Evolutionary conservation across 805 yeast genomes (phyloP), one percentile per base, ranked within the genome.

Genomic region (Cyberlindnera euphorbiiphila): DNA sequence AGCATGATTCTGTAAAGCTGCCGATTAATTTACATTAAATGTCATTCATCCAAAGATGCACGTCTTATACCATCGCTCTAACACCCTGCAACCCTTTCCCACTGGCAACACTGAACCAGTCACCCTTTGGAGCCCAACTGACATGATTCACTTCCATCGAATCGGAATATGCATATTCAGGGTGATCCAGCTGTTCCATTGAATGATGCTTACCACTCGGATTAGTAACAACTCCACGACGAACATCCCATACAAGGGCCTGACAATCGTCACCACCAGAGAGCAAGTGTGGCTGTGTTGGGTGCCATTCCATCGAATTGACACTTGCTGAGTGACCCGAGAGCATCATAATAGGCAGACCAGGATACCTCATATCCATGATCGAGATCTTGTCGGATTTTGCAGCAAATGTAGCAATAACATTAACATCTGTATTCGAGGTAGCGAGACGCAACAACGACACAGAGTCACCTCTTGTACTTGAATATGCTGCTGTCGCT

Each of bases 361-460:
- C 95, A 0, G 97, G 96, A 57, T 81, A 78, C 43, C 98, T 70
- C 67, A 89, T 74, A 59, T 91, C 98, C 39, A 93, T 68, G 10
- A 91, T 68, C 18, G 78, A 66, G 5, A 88, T 75, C 36, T 71
- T 68, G 48, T 74, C 73, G 17, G 86, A 78, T 52, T 81, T 77
- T 28, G 78, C 76, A 6, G 85, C 89, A 42, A 89, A 69, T 0
- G 96, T 79, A 1, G 96, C 96, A 42, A 93, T 65, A 32, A 85
- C 74, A 59, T 91, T 85, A 29, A 84, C 78, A 57, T 93, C 95
- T 25, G 74, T 68, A 25, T 85, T 84, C 21, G 87, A 83, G 0
- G 96, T 76, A 9, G 86, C 81, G 9, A 93, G 64, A 43, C 91
- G 69, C 22, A 93, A 60, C 36, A 93, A 65, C 2, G 96, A 46